phyloP scores from a whole-genome alignment of 1,284 basidiomycete genomes.

The Ceratobasidium sp. region DNA sequence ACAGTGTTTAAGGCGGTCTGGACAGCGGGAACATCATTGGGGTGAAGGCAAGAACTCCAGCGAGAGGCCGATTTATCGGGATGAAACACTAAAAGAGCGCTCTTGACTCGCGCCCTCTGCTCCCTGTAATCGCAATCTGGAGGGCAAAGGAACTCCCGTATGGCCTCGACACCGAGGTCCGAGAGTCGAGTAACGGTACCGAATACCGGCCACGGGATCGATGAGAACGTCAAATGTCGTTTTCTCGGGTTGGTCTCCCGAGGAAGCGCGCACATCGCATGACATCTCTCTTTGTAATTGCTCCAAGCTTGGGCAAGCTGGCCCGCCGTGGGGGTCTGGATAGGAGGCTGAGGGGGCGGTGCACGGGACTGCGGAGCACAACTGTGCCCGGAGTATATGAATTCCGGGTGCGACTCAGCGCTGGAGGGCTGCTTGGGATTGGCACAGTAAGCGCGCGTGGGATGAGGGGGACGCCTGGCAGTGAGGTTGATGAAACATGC shows the following conservation, averaged over 20 bases:
- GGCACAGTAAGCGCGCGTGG: conserved; percentile 26
- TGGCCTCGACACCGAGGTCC: conserved; percentile 14
- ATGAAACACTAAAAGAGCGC: conserved; percentile 31
- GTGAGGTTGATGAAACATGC: conserved; percentile 7
- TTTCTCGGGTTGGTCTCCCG: neutral
- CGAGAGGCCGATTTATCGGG: conserved; percentile 33
- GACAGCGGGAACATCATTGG: conserved; percentile 5
- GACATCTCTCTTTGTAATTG: conserved; percentile 31
- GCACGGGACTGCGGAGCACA: conserved; percentile 18
- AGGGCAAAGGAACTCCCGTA: conserved; percentile 22
- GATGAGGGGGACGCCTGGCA: conserved; percentile 22
- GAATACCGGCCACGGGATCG: conserved; percentile 36
- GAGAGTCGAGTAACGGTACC: conserved; percentile 28
- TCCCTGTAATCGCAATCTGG: conserved; percentile 14
- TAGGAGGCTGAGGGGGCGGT: conserved; percentile 24
- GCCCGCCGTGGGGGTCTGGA: conserved; percentile 11
- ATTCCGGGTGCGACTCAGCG: conserved; percentile 7
- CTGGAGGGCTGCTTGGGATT: conserved; percentile 1
- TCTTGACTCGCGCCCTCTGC: conserved; percentile 33
- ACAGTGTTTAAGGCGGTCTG: conserved; percentile 12
- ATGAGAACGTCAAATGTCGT: conserved; percentile 29
- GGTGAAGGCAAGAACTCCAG: conserved; percentile 19
- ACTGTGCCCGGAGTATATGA: conserved; percentile 5
- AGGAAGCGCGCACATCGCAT: conserved; percentile 16
- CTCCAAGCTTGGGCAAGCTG: conserved; percentile 27